These are phyloP conservation scores for Boletus reticuloceps DNA, from an alignment of 768 basidiomycete species.

Conservation along the genomic window DNA sequence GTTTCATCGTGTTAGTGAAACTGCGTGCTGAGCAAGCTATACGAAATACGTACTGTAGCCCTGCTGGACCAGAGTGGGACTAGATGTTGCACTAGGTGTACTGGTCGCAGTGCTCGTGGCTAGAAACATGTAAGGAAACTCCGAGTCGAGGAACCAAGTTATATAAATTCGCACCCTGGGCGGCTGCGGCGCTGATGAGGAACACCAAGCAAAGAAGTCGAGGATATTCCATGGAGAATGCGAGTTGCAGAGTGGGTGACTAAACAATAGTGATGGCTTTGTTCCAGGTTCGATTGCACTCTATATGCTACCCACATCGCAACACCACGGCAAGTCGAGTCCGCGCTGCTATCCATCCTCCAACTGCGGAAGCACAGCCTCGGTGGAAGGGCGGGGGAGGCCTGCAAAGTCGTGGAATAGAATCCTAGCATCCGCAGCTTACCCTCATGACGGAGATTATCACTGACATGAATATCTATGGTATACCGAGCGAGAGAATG, in stretches of 20 bases:
- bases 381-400: too few relatives aligned
- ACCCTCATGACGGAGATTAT: too few relatives aligned
- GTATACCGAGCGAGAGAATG: too few relatives aligned
- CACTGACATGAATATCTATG: too few relatives aligned
- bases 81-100: slow-evolving; percentile 4
- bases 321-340: too few relatives aligned
- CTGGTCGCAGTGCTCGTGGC: slow-evolving; percentile 1
- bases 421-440: too few relatives aligned
- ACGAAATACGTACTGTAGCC: neutral
- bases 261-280: neutral
- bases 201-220: neutral
- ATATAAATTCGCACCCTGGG: slow-evolving; percentile 1
- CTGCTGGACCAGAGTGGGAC: slow-evolving; percentile 6
- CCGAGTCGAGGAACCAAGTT: neutral
- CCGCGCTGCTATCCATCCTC: too few relatives aligned
- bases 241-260: neutral
- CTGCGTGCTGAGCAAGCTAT: neutral
- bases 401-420: too few relatives aligned
- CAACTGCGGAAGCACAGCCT: too few relatives aligned
- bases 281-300: neutral
- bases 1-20: neutral
- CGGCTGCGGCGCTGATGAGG: neutral
- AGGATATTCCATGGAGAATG: neutral
- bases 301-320: neutral
- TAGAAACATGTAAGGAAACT: neutral